phyloP scores from a whole-genome alignment of 1,284 basidiomycete species.

The Prillingera fragicola region DNA sequence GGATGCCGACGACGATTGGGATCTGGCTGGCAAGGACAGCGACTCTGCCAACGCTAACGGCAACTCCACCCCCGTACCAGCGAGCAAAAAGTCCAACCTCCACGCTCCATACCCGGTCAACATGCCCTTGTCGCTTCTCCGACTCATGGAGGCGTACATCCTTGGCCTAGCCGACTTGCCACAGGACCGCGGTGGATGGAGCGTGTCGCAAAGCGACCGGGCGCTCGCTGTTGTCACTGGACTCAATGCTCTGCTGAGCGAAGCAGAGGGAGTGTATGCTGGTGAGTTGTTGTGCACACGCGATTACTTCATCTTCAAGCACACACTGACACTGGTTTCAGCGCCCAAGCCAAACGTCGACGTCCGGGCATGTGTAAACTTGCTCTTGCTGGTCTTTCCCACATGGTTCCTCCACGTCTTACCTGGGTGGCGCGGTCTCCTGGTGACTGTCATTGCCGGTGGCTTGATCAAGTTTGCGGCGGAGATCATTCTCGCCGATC shows the following conservation, averaged over 20 bases:
- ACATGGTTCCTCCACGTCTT: constrained; percentile 37
- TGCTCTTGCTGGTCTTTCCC: no score
- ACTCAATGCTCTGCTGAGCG: constrained; percentile 29
- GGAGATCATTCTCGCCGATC: no score
- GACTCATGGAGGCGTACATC: constrained; percentile 44
- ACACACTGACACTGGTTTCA: no score
- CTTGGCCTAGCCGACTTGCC: constrained; percentile 32
- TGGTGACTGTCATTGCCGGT: constrained; percentile 37
- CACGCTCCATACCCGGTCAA: constrained; percentile 40
- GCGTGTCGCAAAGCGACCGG: constrained; percentile 36
- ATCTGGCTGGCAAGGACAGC: constrained; percentile 2
- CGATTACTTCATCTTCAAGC: no score
- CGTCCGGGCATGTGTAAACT: no score
- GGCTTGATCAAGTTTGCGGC: no score
- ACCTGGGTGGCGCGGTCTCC: constrained; percentile 24
- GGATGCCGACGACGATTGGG: neutral
- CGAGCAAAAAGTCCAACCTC: constrained; percentile 36
- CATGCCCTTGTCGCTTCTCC: constrained; percentile 40
- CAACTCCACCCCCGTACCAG: neutral
- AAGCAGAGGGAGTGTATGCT: constrained; percentile 40
- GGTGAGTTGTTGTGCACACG: constrained; percentile 34
- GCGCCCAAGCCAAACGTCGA: no score
- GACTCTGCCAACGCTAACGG: constrained; percentile 3
- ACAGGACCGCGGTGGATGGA: constrained; percentile 36
- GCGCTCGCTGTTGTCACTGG: constrained; percentile 34